phyloP scores from a whole-genome alignment of 768 basidiomycete genomes.

The Suillus weaverae region DNA sequence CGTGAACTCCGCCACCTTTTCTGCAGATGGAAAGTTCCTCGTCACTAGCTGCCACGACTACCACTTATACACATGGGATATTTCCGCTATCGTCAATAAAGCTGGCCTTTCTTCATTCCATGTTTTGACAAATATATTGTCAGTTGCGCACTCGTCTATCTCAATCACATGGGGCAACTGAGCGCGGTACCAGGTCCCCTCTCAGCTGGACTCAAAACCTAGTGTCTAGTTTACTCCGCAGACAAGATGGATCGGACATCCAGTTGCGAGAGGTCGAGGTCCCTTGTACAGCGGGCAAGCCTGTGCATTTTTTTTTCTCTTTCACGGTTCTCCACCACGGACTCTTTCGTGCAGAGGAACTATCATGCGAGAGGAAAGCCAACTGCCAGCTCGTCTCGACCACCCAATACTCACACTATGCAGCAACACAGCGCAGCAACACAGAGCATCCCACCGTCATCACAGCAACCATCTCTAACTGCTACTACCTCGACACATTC shows the following conservation, averaged over 20 bases:
- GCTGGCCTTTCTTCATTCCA: neutral
- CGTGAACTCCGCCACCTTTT: neutral
- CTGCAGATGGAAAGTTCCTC: neutral
- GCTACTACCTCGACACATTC: neutral
- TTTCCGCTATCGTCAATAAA: neutral
- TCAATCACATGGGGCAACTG: neutral
- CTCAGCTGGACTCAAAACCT: neutral
- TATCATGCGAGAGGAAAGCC: neutral
- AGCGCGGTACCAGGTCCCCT: neutral
- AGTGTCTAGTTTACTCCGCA: neutral
- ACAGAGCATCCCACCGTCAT: neutral
- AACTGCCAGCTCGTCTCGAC: neutral
- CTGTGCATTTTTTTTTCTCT: neutral
- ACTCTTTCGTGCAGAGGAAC: neutral
- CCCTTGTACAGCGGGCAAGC: neutral
- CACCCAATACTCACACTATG: neutral
- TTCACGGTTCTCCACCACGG: neutral
- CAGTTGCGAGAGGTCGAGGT: neutral
- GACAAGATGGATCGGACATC: neutral
- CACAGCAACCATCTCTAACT: neutral
- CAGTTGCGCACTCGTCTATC: neutral
- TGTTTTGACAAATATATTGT: neutral
- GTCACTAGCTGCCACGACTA: fast-evolving
- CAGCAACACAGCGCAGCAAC: neutral
- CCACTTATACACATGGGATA: neutral